phyloP scores from a whole-genome alignment of 192 early-diverging fungal genomes.

The Kappamyces sp. region DNA sequence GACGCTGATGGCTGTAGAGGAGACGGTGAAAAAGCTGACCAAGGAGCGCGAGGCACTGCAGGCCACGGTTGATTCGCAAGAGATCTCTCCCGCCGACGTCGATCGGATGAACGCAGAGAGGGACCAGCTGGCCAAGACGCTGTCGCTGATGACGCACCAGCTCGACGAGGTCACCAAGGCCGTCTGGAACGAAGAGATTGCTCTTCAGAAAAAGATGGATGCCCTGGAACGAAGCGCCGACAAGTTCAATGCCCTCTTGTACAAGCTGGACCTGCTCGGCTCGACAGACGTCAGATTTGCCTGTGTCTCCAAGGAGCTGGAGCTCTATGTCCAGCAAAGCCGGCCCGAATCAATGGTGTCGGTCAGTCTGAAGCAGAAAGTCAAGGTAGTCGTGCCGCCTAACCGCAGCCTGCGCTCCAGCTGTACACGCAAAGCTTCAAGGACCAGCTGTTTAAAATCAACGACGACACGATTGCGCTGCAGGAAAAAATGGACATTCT shows the following conservation, averaged over 20 bases:
- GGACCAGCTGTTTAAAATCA: slow-evolving; percentile 17
- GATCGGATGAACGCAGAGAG: slow-evolving; percentile 75
- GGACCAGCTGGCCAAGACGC: slow-evolving; percentile 53
- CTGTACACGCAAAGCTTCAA: slow-evolving; percentile 31
- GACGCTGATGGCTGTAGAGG: slow-evolving; percentile 22
- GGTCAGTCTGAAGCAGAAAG: slow-evolving; percentile 29
- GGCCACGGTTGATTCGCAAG: slow-evolving; percentile 63
- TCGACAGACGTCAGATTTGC: slow-evolving; percentile 1
- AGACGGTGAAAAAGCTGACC: slow-evolving; percentile 36
- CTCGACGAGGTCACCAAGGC: slow-evolving; percentile 49
- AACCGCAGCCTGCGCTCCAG: slow-evolving; percentile 31
- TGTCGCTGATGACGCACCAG: slow-evolving; percentile 46
- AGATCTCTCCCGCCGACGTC: slow-evolving; percentile 70
- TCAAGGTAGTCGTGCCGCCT: slow-evolving; percentile 22
- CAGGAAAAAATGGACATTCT: slow-evolving; percentile 43
- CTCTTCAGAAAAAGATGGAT: slow-evolving; percentile 61
- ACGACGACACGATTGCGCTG: slow-evolving; percentile 37
- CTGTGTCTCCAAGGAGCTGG: slow-evolving; percentile 30
- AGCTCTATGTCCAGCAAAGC: slow-evolving; percentile 30
- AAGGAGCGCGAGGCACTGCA: slow-evolving; percentile 52
- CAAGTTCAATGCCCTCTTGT: slow-evolving; percentile 43
- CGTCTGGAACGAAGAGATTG: slow-evolving; percentile 64
- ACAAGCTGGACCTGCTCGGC: slow-evolving; percentile 32
- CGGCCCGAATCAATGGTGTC: slow-evolving; percentile 35
- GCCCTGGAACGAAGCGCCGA: slow-evolving; percentile 46